phyloP scores from a whole-genome alignment of 1,139 yeast genomes.

The Saccharomyces hybrid region DNA sequence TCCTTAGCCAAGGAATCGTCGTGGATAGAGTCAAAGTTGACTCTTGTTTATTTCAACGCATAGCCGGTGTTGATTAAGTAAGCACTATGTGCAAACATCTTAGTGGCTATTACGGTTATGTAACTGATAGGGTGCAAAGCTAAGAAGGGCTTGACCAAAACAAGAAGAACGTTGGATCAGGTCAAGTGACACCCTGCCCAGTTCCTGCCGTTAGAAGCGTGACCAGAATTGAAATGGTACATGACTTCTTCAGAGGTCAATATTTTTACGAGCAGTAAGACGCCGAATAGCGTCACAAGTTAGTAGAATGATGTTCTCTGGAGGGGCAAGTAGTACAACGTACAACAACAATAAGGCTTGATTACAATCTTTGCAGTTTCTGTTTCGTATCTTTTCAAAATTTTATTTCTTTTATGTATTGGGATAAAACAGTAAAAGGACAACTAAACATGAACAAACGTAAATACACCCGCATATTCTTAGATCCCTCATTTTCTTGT shows the following conservation, averaged over 20 bases:
- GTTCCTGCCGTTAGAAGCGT: constrained; percentile 99
- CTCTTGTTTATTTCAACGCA: constrained; percentile 95
- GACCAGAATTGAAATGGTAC: constrained; percentile 98
- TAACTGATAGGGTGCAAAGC: constrained; percentile 97
- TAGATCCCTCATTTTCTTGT: background rate
- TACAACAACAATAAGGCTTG: constrained; percentile 40
- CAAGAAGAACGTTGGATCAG: constrained; percentile 96
- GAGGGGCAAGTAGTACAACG: constrained; percentile 82
- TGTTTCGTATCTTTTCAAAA: too few relatives aligned
- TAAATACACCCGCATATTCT: too few relatives aligned
- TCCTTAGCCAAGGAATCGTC: constrained; percentile 77
- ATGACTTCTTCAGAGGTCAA: constrained; percentile 94
- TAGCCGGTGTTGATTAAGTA: constrained; percentile 98
- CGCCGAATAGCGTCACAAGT: constrained; percentile 98
- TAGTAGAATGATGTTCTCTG: constrained; percentile 82
- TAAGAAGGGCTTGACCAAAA: constrained; percentile 95
- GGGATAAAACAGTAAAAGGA: too few relatives aligned
- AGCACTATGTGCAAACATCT: constrained; percentile 76
- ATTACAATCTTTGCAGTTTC: too few relatives aligned
- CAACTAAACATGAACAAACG: too few relatives aligned
- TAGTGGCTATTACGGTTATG: constrained; percentile 92
- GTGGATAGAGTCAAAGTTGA: constrained; percentile 90
- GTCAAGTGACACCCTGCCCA: constrained; percentile 97
- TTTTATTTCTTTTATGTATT: too few relatives aligned
- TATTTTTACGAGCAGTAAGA: constrained; percentile 92